Evolutionary conservation across 2,329 filamentous ascomycete genomes (phyloP).

Genomic region (Colletotrichum theobromicola): DNA sequence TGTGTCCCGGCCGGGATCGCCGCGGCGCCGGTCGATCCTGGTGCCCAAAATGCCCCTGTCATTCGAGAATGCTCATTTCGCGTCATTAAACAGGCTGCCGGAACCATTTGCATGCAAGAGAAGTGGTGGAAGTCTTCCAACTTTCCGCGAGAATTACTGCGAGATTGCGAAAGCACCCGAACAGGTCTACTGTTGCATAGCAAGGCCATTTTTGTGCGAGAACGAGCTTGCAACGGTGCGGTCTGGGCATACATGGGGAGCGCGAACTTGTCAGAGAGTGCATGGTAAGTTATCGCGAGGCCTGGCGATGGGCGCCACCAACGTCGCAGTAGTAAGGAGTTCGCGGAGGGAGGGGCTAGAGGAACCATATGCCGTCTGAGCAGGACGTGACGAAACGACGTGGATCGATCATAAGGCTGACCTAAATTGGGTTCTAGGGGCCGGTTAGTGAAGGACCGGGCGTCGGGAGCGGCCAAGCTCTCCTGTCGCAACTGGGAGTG

Average conservation of each 20-base stretch:
- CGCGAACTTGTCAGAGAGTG: constrained; percentile 90
- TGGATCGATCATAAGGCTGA: constrained; percentile 20
- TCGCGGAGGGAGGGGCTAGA: neutral
- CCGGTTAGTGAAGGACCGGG: constrained; percentile 72
- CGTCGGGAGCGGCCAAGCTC: constrained; percentile 72
- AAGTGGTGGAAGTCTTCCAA: constrained; percentile 72
- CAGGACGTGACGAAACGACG: neutral
- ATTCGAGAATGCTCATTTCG: constrained; percentile 8
- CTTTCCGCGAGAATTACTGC: constrained; percentile 76
- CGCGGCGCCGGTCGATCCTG: constrained; percentile 14
- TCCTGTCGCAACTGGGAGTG: constrained; percentile 96
- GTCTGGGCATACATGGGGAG: constrained; percentile 90
- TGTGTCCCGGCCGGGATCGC: constrained; percentile 1
- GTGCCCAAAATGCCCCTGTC: neutral
- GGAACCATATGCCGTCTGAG: neutral
- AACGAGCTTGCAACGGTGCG: constrained; percentile 7
- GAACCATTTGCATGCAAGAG: constrained; percentile 80
- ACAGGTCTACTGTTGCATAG: constrained; percentile 83
- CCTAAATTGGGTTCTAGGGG: constrained; percentile 62
- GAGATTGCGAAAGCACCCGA: constrained; percentile 77
- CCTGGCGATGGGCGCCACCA: constrained; percentile 17
- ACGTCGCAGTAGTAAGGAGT: neutral
- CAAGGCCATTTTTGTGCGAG: constrained; percentile 69
- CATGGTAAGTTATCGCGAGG: constrained; percentile 70
- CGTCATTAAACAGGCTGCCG: constrained; percentile 60